Base-by-base conservation (phyloP, 2,329 filamentous ascomycete genomes). In the Colletotrichum scovillei region DNA sequence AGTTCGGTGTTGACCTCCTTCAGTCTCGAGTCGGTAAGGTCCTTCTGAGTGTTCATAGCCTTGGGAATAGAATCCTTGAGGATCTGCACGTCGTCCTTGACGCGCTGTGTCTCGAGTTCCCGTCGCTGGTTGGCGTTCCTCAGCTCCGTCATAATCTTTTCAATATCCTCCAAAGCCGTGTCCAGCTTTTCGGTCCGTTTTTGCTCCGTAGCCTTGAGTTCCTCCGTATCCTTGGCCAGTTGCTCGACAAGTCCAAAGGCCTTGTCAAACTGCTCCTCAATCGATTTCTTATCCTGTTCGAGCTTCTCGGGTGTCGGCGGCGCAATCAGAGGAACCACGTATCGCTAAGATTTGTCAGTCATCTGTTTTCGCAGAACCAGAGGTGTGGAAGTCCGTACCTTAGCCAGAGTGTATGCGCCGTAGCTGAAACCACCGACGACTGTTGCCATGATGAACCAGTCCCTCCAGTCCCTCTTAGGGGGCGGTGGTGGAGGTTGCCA, bases 361-460 rank as follows among this genome's bases (percentile, higher is more conserved):
- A 14, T 35, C 7, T 24, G 11, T 26, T 6, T 22, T 26, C 38
- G 19, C 22, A 42, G 38, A 11, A 16, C n/a, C 26, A 26, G 52
- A 58, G 66, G 22, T n/a, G 28, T 19, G 35, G 30, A 32, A 22
- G 28, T 16, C 69, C 81, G 49, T 86, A 95, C 93, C 90, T 97
- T 97, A 74, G 95, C 94, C 19, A 98, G 89, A 76, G 92, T 90
- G 81, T 97, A 99, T 26, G 98, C 84, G 0, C 95, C 96, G 79
- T 98, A 98, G 52, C 95, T 90, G 24, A 98, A 92, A 62, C 95
- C 95, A 70, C 95, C 93, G 75, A 97, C 93, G 14, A 98, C 94
- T 0, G 97, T 99, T 8, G 97, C 97, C 95, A 98, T 98, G 83
- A 99, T 98, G 84, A 99, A 99, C 94, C 95, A 98, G 81, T 99